Evolutionary conservation across 495 filamentous ascomycete genomes (phyloP).

Genomic region (Letharia lupina): DNA sequence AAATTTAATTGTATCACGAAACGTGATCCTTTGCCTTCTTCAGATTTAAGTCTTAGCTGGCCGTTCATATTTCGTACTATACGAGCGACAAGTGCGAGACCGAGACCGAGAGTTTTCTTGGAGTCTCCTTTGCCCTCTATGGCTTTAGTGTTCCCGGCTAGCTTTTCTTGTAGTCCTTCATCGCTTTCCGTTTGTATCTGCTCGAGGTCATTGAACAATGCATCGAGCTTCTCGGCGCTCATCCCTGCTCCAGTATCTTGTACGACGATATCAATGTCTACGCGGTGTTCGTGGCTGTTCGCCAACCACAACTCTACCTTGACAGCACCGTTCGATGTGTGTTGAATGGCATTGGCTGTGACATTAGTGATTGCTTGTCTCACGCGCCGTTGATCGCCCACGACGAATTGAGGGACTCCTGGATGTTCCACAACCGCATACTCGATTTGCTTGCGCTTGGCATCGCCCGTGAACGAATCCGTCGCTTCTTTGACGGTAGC

Average conservation of each 20-base stretch:
- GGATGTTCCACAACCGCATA: slow-evolving; percentile 61
- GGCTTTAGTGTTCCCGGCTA: slow-evolving; percentile 19
- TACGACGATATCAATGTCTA: slow-evolving; percentile 62
- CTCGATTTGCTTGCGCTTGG: slow-evolving; percentile 61
- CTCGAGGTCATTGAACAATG: slow-evolving; percentile 78
- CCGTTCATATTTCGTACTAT: slow-evolving; percentile 87
- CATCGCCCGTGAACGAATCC: slow-evolving; percentile 63
- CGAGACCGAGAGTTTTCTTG: slow-evolving; percentile 60
- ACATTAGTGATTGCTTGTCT: slow-evolving; percentile 77
- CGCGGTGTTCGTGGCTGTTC: slow-evolving; percentile 35
- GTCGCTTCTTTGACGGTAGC: slow-evolving; percentile 68
- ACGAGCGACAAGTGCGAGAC: slow-evolving; percentile 76
- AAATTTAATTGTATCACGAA: slow-evolving; percentile 71
- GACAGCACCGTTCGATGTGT: slow-evolving; percentile 64
- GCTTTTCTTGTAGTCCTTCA: slow-evolving; percentile 26
- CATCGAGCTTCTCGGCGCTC: slow-evolving; percentile 59
- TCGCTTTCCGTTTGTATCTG: slow-evolving; percentile 60
- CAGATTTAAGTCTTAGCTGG: slow-evolving; percentile 78
- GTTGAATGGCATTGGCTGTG: slow-evolving; percentile 76
- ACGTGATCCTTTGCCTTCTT: slow-evolving; percentile 74
- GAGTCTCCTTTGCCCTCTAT: slow-evolving; percentile 21
- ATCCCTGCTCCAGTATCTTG: slow-evolving; percentile 80
- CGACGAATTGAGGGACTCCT: slow-evolving; percentile 60
- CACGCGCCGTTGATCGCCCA: slow-evolving; percentile 72
- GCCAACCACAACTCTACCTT: slow-evolving; percentile 58